These are phyloP conservation scores for Torulaspora pretoriensis DNA, from an alignment of 1,139 yeast species.

Conservation along the genomic window DNA sequence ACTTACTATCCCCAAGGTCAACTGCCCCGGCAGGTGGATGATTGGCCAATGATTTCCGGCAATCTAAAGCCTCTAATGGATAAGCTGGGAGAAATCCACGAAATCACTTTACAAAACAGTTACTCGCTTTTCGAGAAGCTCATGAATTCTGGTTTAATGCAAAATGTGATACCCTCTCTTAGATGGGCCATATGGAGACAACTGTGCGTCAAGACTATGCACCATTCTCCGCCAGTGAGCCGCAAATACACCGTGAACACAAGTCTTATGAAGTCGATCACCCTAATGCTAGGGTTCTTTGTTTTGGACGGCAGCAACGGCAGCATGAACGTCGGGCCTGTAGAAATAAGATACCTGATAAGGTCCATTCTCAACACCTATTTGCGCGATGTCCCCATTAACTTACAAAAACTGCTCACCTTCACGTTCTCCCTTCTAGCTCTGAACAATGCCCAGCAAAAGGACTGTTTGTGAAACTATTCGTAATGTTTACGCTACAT, in stretches of 20 bases:
- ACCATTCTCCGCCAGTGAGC: conserved; percentile 10
- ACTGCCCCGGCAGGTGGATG: conserved; percentile 8
- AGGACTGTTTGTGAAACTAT: not conserved
- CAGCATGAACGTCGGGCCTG: conserved; percentile 23
- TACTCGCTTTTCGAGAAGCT: conserved; percentile 20
- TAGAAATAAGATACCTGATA: conserved; percentile 18
- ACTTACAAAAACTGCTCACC: conserved; percentile 13
- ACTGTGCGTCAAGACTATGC: conserved; percentile 15
- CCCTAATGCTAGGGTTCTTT: conserved; percentile 23
- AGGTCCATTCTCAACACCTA: conserved; percentile 14
- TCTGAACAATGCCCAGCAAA: conserved; percentile 4
- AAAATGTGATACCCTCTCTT: conserved; percentile 24
- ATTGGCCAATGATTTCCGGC: conserved; percentile 15
- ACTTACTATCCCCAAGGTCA: not conserved
- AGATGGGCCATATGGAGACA: conserved; percentile 33
- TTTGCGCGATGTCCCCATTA: conserved; percentile 2
- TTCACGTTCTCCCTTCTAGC: conserved; percentile 20
- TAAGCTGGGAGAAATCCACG: conserved; percentile 28
- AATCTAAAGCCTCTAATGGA: conserved; percentile 25
- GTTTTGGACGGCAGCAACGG: conserved; percentile 20
- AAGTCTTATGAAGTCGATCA: conserved; percentile 20
- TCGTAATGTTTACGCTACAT: conserved; percentile 1
- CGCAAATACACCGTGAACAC: conserved; percentile 8
- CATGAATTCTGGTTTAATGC: conserved; percentile 22
- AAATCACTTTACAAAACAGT: conserved; percentile 18